These are phyloP conservation scores for Penicillium soppii DNA, from an alignment of 495 filamentous ascomycete genomes.

Conservation along the genomic window DNA sequence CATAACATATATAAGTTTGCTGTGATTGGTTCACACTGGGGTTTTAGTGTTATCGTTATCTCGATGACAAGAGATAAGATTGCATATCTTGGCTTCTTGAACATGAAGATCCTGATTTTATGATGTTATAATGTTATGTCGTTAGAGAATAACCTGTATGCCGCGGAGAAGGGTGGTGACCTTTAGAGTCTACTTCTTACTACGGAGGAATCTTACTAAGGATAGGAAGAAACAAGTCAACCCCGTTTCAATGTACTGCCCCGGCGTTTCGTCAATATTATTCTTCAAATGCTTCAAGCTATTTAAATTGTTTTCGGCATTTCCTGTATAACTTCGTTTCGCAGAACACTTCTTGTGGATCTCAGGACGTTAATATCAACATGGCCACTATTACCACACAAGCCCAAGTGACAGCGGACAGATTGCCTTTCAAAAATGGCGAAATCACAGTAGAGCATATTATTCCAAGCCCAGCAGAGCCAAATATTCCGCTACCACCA, in stretches of 20 bases:
- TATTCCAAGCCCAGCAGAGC: conserved; percentile 22
- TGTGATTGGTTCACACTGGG: conserved; percentile 5
- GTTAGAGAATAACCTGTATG: background rate
- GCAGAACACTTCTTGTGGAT: too few relatives aligned
- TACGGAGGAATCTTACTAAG: too few relatives aligned
- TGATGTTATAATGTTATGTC: background rate
- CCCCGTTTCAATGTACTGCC: too few relatives aligned
- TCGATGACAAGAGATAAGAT: conserved; percentile 2
- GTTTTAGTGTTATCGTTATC: background rate
- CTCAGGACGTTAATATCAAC: background rate
- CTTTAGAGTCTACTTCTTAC: too few relatives aligned
- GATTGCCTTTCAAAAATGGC: conserved; percentile 20
- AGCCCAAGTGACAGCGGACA: conserved; percentile 10
- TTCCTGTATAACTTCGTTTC: too few relatives aligned
- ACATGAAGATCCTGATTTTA: too few relatives aligned
- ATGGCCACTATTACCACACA: conserved; percentile 35
- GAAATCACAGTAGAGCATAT: conserved; percentile 31
- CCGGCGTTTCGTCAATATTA: too few relatives aligned
- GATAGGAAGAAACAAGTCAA: too few relatives aligned
- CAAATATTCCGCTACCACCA: conserved; percentile 70
- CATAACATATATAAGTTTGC: background rate
- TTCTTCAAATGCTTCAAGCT: too few relatives aligned
- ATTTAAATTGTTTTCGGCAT: too few relatives aligned
- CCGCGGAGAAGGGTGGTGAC: conserved; percentile 10
- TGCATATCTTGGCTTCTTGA: background rate